Conservation (phyloP, 139 green algal genomes). For the Parachlorella kessleri region DNA sequence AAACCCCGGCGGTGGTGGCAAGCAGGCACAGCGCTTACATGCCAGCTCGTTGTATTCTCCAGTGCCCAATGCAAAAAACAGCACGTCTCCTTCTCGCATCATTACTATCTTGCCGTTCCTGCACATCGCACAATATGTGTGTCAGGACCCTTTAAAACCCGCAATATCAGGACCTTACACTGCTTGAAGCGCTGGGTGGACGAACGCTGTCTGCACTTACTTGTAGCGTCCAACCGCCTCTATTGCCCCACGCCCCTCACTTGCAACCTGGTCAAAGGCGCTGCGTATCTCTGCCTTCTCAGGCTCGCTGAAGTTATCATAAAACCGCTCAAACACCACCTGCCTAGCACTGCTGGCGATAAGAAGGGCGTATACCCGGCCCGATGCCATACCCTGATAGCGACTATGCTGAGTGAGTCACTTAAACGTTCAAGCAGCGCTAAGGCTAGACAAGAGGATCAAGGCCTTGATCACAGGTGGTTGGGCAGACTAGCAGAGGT, state of each 20-base stretch:
- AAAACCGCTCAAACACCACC: conserved; percentile 81
- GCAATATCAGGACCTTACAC: too few species aligned
- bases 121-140: conserved; percentile 33
- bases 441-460: background rate
- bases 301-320: conserved; percentile 64
- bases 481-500: background rate
- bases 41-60: conserved; percentile 80
- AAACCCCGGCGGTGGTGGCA: too few species aligned
- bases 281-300: conserved; percentile 75
- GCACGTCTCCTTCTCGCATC: conserved; percentile 51
- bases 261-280: conserved; percentile 53
- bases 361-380: conserved; percentile 35
- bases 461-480: background rate
- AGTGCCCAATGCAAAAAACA: conserved; percentile 72
- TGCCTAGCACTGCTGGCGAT: conserved; percentile 52
- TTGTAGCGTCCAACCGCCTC: conserved; percentile 64
- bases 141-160: too few species aligned
- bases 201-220: too few species aligned
- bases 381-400: background rate
- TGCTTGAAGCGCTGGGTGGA: too few species aligned
- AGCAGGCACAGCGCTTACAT: too few species aligned
- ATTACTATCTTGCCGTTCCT: conserved; percentile 56
- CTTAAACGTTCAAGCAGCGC: background rate
- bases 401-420: background rate
- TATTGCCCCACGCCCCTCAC: conserved; percentile 44